These are phyloP conservation scores for Athelia psychrophila DNA, from an alignment of 1,284 basidiomycete species.

Conservation along the genomic window DNA sequence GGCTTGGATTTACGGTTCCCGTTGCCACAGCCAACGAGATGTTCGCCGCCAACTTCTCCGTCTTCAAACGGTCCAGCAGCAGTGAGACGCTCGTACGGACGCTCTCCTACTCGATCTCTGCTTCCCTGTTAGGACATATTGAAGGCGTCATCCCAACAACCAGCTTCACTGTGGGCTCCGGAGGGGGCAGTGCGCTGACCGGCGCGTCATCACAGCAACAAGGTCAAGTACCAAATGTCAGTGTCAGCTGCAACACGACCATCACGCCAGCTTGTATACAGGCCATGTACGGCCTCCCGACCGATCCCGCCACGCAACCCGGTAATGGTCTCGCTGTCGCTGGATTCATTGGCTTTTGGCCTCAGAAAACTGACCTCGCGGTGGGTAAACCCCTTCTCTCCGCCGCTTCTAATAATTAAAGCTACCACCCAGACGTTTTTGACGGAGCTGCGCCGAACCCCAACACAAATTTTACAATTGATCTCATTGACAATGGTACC, in stretches of 20 bases:
- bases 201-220: conserved; percentile 12
- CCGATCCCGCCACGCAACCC: conserved; percentile 23
- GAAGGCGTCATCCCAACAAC: conserved; percentile 40
- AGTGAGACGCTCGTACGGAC: conserved; percentile 31
- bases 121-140: conserved; percentile 32
- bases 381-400: conserved; percentile 1
- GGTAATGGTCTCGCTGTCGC: conserved; percentile 26
- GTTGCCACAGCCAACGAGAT: conserved; percentile 36
- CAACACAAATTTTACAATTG: conserved; percentile 17
- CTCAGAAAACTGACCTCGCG: conserved; percentile 14
- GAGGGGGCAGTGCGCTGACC: conserved; percentile 9
- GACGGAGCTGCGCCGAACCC: conserved; percentile 15
- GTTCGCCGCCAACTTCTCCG: conserved; percentile 35
- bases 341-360: conserved; percentile 27
- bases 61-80: conserved; percentile 31
- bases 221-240: conserved; percentile 15
- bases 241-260: conserved; percentile 15
- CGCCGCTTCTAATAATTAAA: neutral
- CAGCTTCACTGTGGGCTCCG: conserved; percentile 2
- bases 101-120: conserved; percentile 39
- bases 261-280: conserved; percentile 27
- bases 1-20: conserved; percentile 35
- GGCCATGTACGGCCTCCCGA: conserved; percentile 29
- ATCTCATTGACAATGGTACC: conserved; percentile 40
- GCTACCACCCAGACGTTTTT: conserved; percentile 34